These are phyloP conservation scores for Alternaria panax DNA, from an alignment of 2,329 filamentous ascomycete genomes.

Conservation along the genomic window DNA sequence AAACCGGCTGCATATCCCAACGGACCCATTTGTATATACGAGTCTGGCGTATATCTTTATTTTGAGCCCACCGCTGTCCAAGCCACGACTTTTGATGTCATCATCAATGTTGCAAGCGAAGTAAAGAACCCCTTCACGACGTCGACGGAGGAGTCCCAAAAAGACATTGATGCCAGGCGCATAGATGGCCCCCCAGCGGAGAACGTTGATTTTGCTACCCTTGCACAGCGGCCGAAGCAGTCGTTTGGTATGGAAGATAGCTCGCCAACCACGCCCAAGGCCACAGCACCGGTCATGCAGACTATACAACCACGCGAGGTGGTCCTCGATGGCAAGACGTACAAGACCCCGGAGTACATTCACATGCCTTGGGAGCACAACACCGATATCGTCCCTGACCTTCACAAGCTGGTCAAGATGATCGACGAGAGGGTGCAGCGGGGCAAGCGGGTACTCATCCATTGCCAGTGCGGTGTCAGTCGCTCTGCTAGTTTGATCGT, in stretches of 20 bases:
- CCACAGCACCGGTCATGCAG: slow-evolving; percentile 56
- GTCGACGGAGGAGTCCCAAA: slow-evolving; percentile 35
- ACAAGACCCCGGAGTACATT: slow-evolving; percentile 75
- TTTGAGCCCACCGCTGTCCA: slow-evolving; percentile 81
- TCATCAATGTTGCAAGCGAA: slow-evolving; percentile 85
- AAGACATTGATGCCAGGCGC: slow-evolving; percentile 47
- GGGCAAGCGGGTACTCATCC: slow-evolving; percentile 80
- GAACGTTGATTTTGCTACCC: slow-evolving; percentile 46
- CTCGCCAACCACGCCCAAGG: slow-evolving; percentile 61
- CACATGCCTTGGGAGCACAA: slow-evolving; percentile 91
- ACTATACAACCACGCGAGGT: slow-evolving; percentile 36
- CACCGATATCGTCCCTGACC: slow-evolving; percentile 80
- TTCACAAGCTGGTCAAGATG: slow-evolving; percentile 76
- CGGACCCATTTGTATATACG: slow-evolving; percentile 82
- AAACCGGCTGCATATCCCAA: slow-evolving; percentile 85
- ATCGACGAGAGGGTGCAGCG: slow-evolving; percentile 76
- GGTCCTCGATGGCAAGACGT: slow-evolving; percentile 34
- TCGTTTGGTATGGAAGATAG: slow-evolving; percentile 40
- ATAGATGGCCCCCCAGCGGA: slow-evolving; percentile 47
- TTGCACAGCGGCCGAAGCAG: slow-evolving; percentile 36
- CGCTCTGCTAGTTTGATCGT: slow-evolving; percentile 87
- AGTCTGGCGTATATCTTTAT: slow-evolving; percentile 78
- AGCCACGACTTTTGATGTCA: slow-evolving; percentile 78
- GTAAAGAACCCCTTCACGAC: slow-evolving; percentile 75
- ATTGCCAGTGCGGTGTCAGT: slow-evolving; percentile 87